Percentiles rank a stretch among this genome's conserved stretches.
These are phyloP conservation scores for Sarcodon sp. DNA, from an alignment of 768 basidiomycete species.

Conservation along the genomic window DNA sequence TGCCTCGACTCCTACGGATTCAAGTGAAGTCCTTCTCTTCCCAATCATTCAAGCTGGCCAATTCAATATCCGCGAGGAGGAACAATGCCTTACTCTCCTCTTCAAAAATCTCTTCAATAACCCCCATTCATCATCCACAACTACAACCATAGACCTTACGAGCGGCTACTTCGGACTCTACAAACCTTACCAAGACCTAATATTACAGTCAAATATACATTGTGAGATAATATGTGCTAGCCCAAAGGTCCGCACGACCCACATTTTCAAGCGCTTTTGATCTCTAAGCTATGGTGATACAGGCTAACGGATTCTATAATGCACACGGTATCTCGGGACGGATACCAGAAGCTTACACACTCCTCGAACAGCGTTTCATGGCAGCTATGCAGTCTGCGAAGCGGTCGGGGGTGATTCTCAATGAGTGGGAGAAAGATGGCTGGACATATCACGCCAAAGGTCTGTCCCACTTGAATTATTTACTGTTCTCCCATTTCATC, in stretches of 20 bases:
- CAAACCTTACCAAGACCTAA: slow-evolving; percentile 60
- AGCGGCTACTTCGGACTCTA: slow-evolving; percentile 93
- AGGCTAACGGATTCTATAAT: slow-evolving; percentile 96
- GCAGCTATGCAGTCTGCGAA: slow-evolving; percentile 32
- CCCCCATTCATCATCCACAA: slow-evolving; percentile 1
- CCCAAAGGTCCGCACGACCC: slow-evolving; percentile 49
- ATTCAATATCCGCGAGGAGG: slow-evolving; percentile 80
- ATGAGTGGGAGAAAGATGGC: slow-evolving; percentile 77
- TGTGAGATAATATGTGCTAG: slow-evolving; percentile 75
- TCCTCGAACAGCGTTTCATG: slow-evolving; percentile 80
- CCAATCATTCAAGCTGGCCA: slow-evolving; percentile 88
- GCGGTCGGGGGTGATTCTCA: slow-evolving; percentile 48
- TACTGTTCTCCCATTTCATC: neutral
- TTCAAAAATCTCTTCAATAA: slow-evolving; percentile 34
- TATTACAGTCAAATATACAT: slow-evolving; percentile 43
- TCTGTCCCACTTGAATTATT: slow-evolving; percentile 16
- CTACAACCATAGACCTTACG: slow-evolving; percentile 61
- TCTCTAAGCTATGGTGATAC: slow-evolving; percentile 1
- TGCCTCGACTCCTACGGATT: slow-evolving; percentile 1
- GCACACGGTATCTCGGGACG: slow-evolving; percentile 84
- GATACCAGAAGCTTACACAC: slow-evolving; percentile 92
- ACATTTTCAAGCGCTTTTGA: slow-evolving; percentile 1
- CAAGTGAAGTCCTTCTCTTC: slow-evolving; percentile 42
- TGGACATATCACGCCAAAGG: slow-evolving; percentile 99
- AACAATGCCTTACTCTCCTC: slow-evolving; percentile 41